phyloP scores from a whole-genome alignment of 1,284 basidiomycete genomes.

The Malassezia pachydermatis region DNA sequence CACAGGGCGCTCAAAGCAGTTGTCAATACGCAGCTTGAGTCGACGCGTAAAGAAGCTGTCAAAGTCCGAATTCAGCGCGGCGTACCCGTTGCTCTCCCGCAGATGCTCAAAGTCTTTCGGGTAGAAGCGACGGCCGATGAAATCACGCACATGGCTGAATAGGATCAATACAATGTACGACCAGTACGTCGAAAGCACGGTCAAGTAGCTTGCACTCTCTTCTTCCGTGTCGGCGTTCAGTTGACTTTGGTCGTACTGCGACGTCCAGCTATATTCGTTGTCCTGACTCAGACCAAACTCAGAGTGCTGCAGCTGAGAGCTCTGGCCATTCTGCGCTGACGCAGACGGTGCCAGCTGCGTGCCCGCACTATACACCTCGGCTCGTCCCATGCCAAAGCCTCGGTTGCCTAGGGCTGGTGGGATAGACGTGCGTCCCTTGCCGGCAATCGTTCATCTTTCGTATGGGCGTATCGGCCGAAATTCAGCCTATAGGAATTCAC shows the following conservation, averaged over 20 bases:
- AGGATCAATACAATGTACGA: conserved; percentile 54
- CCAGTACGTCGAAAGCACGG: conserved; percentile 81
- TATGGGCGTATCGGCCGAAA: too few species aligned
- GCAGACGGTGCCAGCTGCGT: too few species aligned
- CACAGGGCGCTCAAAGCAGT: conserved; percentile 86
- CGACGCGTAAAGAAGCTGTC: conserved; percentile 98
- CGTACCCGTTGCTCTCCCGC: conserved; percentile 55
- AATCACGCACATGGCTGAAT: conserved; percentile 87
- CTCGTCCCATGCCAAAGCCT: conserved; percentile 7
- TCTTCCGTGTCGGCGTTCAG: conserved; percentile 47
- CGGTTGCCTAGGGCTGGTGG: too few species aligned
- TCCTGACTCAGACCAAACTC: conserved; percentile 77
- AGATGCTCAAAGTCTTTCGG: conserved; percentile 63
- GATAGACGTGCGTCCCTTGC: too few species aligned
- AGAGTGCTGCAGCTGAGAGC: conserved; percentile 58
- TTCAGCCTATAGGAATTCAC: too few species aligned
- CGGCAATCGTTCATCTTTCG: too few species aligned
- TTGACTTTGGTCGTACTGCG: conserved; percentile 52
- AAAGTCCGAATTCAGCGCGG: conserved; percentile 92
- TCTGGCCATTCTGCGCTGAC: too few species aligned
- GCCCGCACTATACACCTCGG: too few species aligned
- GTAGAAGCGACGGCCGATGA: conserved; percentile 75
- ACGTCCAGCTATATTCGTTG: conserved; percentile 60
- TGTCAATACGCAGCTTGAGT: conserved; percentile 84
- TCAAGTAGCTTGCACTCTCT: conserved; percentile 76